Conservation (phyloP, 1,139 yeast species). For the Nakaseomyces bracarensis region DNA sequence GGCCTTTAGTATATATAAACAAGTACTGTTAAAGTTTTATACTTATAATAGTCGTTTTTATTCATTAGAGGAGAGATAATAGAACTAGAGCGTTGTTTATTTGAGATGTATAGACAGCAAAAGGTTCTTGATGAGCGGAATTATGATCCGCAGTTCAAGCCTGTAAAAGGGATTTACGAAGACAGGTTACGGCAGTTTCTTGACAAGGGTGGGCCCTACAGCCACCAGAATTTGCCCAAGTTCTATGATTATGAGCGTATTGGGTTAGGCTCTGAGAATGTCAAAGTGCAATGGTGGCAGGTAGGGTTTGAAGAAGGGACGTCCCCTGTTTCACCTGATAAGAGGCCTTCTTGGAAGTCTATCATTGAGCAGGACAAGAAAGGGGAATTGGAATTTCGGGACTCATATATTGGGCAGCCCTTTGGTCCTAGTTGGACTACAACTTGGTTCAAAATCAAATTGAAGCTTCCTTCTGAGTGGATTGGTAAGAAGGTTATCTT, state of each 20-base stretch:
- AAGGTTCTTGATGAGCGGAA: conserved; percentile 26
- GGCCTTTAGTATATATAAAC: too few species aligned
- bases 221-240: conserved; percentile 65
- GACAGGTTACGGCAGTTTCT: conserved; percentile 75
- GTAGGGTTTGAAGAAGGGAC: conserved; percentile 29
- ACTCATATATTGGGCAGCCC: conserved; percentile 59
- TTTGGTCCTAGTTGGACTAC: conserved; percentile 97
- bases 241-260: conserved; percentile 60
- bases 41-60: too few species aligned
- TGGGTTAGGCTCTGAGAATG: conserved; percentile 22
- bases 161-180: conserved; percentile 71
- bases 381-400: conserved; percentile 35
- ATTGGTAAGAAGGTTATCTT: conserved; percentile 48
- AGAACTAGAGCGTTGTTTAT: background rate
- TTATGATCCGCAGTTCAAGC: conserved; percentile 71
- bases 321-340: conserved; percentile 30
- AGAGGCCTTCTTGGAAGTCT: conserved; percentile 69
- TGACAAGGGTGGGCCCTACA: conserved; percentile 63
- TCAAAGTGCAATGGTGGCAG: conserved; percentile 30
- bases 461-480: conserved; percentile 60
- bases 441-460: conserved; percentile 75
- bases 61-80: background rate
- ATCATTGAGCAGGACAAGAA: conserved; percentile 39
- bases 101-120: conserved; percentile 4
- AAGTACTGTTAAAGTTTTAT: too few species aligned